Percentiles rank a stretch among this genome's conserved stretches.
Evolutionary conservation across 1,284 basidiomycete species (phyloP).

Genomic region (Trichosporon faecale): DNA sequence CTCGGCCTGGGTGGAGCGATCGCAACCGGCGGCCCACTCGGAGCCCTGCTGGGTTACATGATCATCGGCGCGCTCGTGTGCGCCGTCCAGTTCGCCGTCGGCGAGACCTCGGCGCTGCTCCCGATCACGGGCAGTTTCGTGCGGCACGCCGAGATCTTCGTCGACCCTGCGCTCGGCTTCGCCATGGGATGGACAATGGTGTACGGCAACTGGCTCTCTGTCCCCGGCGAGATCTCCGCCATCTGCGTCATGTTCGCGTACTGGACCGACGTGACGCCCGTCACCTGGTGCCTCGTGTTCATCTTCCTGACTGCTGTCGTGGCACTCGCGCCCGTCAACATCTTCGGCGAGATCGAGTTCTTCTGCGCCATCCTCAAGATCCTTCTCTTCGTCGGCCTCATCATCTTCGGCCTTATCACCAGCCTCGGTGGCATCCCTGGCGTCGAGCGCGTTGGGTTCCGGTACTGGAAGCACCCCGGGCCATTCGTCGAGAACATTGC

Average conservation of each 20-base stretch:
- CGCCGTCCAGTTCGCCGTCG: constrained; percentile 31
- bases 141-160: constrained; percentile 30
- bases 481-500: constrained; percentile 52
- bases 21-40: constrained; percentile 51
- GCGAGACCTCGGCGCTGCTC: constrained; percentile 30
- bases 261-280: constrained; percentile 28
- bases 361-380: constrained; percentile 68
- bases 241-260: constrained; percentile 30
- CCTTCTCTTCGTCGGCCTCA: constrained; percentile 60
- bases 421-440: constrained; percentile 52
- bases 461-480: constrained; percentile 67
- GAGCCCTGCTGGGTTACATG: constrained; percentile 29
- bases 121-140: constrained; percentile 35
- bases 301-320: constrained; percentile 21
- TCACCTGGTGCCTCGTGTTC: constrained; percentile 28
- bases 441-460: constrained; percentile 54
- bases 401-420: constrained; percentile 62
- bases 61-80: constrained; percentile 32
- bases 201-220: constrained; percentile 31
- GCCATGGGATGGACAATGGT: constrained; percentile 38
- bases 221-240: constrained; percentile 31
- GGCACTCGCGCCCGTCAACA: constrained; percentile 25
- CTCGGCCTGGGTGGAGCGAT: constrained; percentile 65
- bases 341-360: constrained; percentile 59
- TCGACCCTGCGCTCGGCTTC: constrained; percentile 37